Base-by-base conservation (phyloP, 148 eudicot species). In the Pharnaceum exiguum region DNA sequence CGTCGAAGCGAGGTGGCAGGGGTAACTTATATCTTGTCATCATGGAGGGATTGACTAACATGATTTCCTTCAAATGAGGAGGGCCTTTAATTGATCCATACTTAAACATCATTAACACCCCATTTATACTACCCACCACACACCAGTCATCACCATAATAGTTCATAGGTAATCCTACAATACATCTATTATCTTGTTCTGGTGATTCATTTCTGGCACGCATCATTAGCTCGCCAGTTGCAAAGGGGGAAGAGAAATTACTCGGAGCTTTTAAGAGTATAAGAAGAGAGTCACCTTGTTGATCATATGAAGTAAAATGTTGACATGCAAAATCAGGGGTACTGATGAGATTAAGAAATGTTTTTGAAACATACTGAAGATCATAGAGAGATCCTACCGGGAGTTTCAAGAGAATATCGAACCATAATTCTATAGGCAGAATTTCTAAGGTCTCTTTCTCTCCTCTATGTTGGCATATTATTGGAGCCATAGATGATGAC, bases 261-360 rank as follows among this genome's bases (percentile, higher is more conserved):
- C 27, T 12, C 13, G 30, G 18, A 18, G 23, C 15, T 33, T 30
- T 17, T 21, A 11, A 35, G 16, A 35, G 17, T 11, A 31, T 10
- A 0, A 35, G 10, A 33, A 18, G 4, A 22, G 17, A 33, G 12
- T 6, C 28, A 15, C 15, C 12, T 25, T 25, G 4, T 25, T 1
- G 6, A 15, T 1, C 11, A 13, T 51, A n/a, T 51, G 16, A 17
- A 11, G 57, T 9, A 9, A 22, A 32, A 53, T 35, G 57, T 8
- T 32, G 27, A 22, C 51, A 53, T 38, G 42, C 43, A 4, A 53
- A 53, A 33, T 33, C 23, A 32, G 57, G 57, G 57, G 32, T 53
- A 32, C 35, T 7, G 25, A 51, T 51, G 38, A 51, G 23, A 5
- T 24, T 29, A 26, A 30, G 39, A 51, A 51, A 51, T 13, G 56